A percentile compares a stretch with the other conserved stretches of the same genome.
Evolutionary conservation across 345 rosid species (phyloP).

Genomic region (Angophora floribunda): DNA sequence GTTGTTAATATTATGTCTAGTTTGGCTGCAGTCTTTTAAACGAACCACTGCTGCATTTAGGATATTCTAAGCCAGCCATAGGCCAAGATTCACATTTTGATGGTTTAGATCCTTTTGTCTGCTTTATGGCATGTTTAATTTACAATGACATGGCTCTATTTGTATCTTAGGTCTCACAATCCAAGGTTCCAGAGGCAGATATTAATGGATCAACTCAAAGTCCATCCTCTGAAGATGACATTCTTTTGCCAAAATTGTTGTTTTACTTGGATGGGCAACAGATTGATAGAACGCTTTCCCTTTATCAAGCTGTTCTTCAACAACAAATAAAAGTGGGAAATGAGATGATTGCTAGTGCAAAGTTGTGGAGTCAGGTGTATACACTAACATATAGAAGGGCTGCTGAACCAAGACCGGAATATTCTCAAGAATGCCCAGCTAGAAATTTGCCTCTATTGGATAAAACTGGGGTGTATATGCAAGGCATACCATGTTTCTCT

Average conservation of each 20-base stretch:
- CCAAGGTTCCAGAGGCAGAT: conserved; percentile 4
- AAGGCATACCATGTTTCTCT: conserved; percentile 30
- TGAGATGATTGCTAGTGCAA: conserved; percentile 33
- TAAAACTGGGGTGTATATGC: conserved; percentile 8
- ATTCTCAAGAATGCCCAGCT: conserved; percentile 9
- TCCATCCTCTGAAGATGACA: conserved; percentile 20
- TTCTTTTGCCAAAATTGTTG: conserved; percentile 29
- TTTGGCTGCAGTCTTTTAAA: background rate
- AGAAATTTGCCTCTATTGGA: conserved; percentile 5
- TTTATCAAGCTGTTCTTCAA: conserved; percentile 79
- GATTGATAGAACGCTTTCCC: conserved; percentile 40
- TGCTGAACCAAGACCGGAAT: conserved; percentile 11
- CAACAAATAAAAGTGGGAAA: conserved; percentile 46
- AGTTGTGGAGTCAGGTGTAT: conserved; percentile 56
- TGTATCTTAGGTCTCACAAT: conserved; percentile 1
- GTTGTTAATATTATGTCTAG: background rate
- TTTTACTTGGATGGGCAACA: conserved; percentile 62
- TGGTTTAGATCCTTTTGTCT: background rate
- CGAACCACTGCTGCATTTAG: background rate
- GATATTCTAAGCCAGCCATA: background rate
- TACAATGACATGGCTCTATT: background rate
- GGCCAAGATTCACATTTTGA: background rate
- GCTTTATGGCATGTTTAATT: background rate
- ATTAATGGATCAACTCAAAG: conserved; percentile 1
- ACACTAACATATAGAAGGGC: conserved; percentile 51